Percentiles rank a stretch among this genome's conserved stretches.
Evolutionary conservation across 1,139 yeast species (phyloP).

Genomic region (Sugiyamaella sp.): DNA sequence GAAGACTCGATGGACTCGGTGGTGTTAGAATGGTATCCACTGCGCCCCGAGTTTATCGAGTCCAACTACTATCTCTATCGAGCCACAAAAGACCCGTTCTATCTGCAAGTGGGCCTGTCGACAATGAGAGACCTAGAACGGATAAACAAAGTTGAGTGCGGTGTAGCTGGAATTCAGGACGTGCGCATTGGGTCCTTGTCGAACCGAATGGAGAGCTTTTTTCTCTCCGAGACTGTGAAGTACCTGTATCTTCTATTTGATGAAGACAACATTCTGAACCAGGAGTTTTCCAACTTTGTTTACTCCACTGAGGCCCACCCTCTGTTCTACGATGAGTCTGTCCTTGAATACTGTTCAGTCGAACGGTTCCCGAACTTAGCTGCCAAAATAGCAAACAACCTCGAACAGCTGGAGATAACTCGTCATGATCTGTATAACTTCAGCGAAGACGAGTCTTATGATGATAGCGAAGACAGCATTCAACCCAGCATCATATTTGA

Average conservation of each 20-base stretch:
- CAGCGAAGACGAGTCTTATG: conserved; percentile 9
- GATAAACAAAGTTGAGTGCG: conserved; percentile 65
- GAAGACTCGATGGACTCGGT: conserved; percentile 34
- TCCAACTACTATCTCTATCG: conserved; percentile 81
- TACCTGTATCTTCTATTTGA: conserved; percentile 83
- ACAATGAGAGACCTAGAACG: conserved; percentile 58
- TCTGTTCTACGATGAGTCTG: conserved; percentile 57
- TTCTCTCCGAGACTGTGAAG: conserved; percentile 81
- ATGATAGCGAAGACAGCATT: conserved; percentile 6
- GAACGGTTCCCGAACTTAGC: conserved; percentile 26
- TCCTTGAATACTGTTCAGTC: conserved; percentile 34
- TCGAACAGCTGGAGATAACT: conserved; percentile 1
- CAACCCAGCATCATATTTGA: conserved; percentile 9
- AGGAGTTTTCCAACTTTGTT: conserved; percentile 58
- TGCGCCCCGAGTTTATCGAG: conserved; percentile 89
- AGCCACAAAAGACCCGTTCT: conserved; percentile 87
- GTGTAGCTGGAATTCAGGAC: conserved; percentile 78
- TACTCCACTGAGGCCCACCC: conserved; percentile 97
- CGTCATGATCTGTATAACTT: conserved; percentile 8
- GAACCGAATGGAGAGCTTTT: conserved; percentile 91
- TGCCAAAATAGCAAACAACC: conserved; percentile 17
- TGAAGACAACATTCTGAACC: conserved; percentile 59
- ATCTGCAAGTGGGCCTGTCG: conserved; percentile 70
- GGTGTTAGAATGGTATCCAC: conserved; percentile 82
- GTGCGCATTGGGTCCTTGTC: conserved; percentile 64